A percentile compares a stretch with the other conserved stretches of the same genome.
Conservation (phyloP, 2,329 filamentous ascomycete genomes). For the Coniochaeta hoffmannii region DNA sequence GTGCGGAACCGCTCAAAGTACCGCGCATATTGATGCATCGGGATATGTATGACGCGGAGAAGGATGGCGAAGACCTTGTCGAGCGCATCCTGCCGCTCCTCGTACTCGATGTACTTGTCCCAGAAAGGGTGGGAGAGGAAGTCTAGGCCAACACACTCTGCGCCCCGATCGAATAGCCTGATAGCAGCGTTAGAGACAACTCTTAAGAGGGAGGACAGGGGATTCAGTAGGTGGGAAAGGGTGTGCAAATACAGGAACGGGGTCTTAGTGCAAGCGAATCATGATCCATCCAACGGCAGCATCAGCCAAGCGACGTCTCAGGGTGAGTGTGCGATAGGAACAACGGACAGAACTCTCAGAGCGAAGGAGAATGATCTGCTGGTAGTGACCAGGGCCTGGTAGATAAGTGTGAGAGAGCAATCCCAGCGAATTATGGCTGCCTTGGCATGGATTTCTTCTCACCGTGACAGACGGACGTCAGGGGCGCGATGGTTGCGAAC, state of each 20-base stretch:
- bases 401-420: conserved; percentile 56
- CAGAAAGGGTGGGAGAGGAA: conserved; percentile 94
- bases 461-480: conserved; percentile 43
- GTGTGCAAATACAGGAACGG: conserved; percentile 56
- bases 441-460: conserved; percentile 52
- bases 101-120: conserved; percentile 98
- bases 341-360: conserved; percentile 25
- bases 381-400: conserved; percentile 51
- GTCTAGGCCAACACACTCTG: conserved; percentile 78
- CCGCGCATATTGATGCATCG: conserved; percentile 90
- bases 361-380: conserved; percentile 24
- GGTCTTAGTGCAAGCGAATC: conserved; percentile 43
- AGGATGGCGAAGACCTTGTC: conserved; percentile 83
- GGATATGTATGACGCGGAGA: conserved; percentile 75
- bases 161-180: conserved; percentile 90
- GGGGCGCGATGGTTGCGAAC: conserved; percentile 10
- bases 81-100: conserved; percentile 78
- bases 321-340: conserved; percentile 18
- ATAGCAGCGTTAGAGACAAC: conserved; percentile 20
- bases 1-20: conserved; percentile 90
- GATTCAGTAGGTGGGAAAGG: conserved; percentile 29
- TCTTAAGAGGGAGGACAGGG: conserved; percentile 13
- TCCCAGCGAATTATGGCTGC: conserved; percentile 48
- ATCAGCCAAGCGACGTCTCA: conserved; percentile 26
- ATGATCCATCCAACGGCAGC: conserved; percentile 43